Conservation (phyloP, 2,329 filamentous ascomycete genomes). For the Blastomyces emzantsi region DNA sequence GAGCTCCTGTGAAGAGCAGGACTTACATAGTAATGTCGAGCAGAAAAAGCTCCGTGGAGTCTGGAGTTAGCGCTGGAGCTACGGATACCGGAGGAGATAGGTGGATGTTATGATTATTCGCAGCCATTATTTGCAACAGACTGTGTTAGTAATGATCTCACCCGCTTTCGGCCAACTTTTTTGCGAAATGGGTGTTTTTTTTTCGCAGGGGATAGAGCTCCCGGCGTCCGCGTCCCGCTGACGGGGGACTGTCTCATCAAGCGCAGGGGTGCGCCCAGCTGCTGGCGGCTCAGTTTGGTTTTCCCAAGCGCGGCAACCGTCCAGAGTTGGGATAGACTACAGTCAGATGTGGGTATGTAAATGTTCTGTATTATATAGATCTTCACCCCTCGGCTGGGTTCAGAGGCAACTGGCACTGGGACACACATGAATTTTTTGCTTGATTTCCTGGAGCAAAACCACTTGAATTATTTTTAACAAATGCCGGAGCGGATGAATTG, state of each 20-base stretch:
- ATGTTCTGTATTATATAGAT: neutral
- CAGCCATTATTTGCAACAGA: neutral
- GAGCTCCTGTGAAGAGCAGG: neutral
- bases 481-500: neutral
- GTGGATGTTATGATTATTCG: neutral
- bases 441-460: too few relatives aligned
- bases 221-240: neutral
- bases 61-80: neutral
- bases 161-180: neutral
- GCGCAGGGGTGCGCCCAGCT: neutral
- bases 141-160: too few relatives aligned
- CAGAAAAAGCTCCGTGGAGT: neutral
- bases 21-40: neutral
- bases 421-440: neutral
- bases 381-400: neutral
- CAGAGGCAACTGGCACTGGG: neutral
- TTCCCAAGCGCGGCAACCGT: neutral
- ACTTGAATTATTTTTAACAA: neutral
- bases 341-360: neutral
- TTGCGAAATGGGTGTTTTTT: neutral
- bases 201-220: neutral
- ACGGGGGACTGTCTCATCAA: neutral
- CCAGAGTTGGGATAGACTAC: neutral
- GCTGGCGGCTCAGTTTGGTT: neutral
- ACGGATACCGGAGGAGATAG: neutral